Base-by-base conservation (phyloP, 371 early-diverging fungal species). In the Batkoa obscura region DNA sequence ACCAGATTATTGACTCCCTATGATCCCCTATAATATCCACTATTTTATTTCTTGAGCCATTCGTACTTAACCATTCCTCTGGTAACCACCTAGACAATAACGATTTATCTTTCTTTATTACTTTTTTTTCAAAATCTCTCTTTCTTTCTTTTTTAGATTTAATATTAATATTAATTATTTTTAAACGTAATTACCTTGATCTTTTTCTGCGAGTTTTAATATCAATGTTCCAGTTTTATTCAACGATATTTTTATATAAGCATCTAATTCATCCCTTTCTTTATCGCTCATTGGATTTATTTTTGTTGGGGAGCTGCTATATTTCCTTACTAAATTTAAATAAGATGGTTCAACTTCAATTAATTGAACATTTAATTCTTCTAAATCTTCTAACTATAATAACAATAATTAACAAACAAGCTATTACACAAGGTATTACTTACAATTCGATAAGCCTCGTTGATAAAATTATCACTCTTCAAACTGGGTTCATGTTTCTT, bases 1-100 rank as follows among this genome's bases (percentile, higher is more conserved):
- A 55, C 79, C 79, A 78, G 13, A 65, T 66, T 0, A 78, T 71
- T 15, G 72, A 68, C 48, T 73, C 71, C 9, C 70, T 68, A 58
- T 74, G 74, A 3, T 72, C 67, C 3, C 65, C 66, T 38, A 48
- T 39, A 39, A 39, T 39, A 6, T 39, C 39, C 6, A 6, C 12
- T 6, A 6, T 39, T 6, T 39, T 39, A 39, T 39, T 39, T 12
- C 6, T 33, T 23, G 17, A 45, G 45, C 45, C 3, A 23, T 45
- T 45, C 17, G 45, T 4, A 45, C 17, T n/a, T 45, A 12, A n/a
- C 10, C 15, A n/a, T 45, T 23, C 4, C 9, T 45, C 3, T 12
- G 45, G 45, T 45, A 4, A 45, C 45, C 45, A 45, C 10, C 45
- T 45, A 45, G n/a, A 9, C 15, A 45, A 23, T 45, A 45, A n/a